Base-by-base conservation (phyloP, 352 stramenopile genomes). In the Pythium oligandrum region DNA sequence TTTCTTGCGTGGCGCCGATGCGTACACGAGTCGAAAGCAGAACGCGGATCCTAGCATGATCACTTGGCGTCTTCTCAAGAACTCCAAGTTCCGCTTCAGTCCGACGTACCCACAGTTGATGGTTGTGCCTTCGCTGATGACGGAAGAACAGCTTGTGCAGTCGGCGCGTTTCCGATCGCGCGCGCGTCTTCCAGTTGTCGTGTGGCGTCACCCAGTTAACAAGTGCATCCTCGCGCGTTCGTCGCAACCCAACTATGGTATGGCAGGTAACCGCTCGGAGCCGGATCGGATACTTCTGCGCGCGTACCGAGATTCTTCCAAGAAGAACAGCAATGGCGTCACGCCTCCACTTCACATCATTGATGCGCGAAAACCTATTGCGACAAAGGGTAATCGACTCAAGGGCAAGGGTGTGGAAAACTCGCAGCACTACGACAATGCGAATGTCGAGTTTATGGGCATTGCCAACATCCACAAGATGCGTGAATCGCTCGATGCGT, bases 381-480 rank as follows among this genome's bases (percentile, higher is more conserved):
- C 78, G 7, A 89, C 84, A 0, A 90, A 88, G 50, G 82, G 84
- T 12, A 93, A 95, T 54, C 75, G 79, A 1, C 62, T 93, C 34
- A 89, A 88, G 49, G 84, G 84, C 35, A 95, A 95, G 78, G 84
- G 95, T 47, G 96, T 98, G 39, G 96, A 99, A 66, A 98, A 98
- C 69, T 96, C 90, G 11, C 91, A 96, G 60, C 87, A 98, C 66
- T 99, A 99, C 68, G 80, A 96, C 48, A 95, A 96, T 47, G 86
- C 88, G 8, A 96, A 88, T 2, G 87, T 99, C 44, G 91, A 97
- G 52, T 99, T 99, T 71, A 96, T 98, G 82, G 95, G 96, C 30
- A 99, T 99, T 62, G 93, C 89, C 11, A 99, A 99, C 67, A 99
- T 99, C 61, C 96, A 99, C 80, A 96, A 96, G 52, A 98, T 99